Evolutionary conservation across 148 eudicot genomes (phyloP).

Genomic region (Persicaria maculosa): DNA sequence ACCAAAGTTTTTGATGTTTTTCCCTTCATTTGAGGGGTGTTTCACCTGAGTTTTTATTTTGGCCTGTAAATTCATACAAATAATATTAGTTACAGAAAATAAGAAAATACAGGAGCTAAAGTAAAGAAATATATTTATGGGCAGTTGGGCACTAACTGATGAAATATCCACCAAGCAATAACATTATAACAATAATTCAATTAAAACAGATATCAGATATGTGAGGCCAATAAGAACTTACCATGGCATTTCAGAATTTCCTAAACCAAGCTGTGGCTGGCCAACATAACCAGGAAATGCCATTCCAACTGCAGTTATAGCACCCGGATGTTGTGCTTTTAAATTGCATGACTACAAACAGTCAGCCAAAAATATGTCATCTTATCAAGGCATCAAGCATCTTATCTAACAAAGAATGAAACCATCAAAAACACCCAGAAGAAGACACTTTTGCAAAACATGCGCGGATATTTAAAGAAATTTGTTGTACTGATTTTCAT

Average conservation of each 20-base stretch:
- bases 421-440: neutral
- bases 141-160: neutral
- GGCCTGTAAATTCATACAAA: conserved; percentile 14
- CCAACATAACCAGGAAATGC: conserved; percentile 98
- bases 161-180: neutral
- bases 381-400: neutral
- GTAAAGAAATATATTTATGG: neutral
- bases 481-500: neutral
- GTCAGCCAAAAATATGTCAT: neutral
- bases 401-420: neutral
- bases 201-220: neutral
- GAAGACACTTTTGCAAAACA: neutral
- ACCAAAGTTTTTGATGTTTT: no score
- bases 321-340: conserved; percentile 83
- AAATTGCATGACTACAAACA: conserved; percentile 74
- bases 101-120: conserved; percentile 5
- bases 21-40: no score
- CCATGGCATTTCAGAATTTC: conserved; percentile 98
- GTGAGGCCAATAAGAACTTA: conserved; percentile 19
- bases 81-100: neutral
- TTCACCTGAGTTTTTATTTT: no score
- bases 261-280: conserved; percentile 60
- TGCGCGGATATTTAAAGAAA: neutral
- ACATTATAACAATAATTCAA: neutral
- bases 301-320: conserved; percentile 95